phyloP scores from a whole-genome alignment of 179 eudicot genomes.

The Beta macrorhiza region DNA sequence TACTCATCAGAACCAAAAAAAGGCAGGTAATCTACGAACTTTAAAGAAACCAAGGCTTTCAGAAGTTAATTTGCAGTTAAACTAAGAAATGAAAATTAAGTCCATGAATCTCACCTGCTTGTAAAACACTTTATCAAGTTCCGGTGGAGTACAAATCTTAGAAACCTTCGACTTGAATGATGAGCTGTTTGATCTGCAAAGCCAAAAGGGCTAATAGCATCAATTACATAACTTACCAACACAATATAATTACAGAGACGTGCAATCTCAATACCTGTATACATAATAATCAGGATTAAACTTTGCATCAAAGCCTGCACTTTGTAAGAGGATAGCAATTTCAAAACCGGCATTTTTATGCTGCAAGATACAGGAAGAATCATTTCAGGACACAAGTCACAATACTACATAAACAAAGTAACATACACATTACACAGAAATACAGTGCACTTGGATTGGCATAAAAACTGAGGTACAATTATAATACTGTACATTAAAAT shows the following conservation, averaged over 20 bases:
- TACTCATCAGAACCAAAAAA: too few species aligned
- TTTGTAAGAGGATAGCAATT: not conserved
- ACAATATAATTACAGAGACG: not conserved
- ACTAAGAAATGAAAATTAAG: too few species aligned
- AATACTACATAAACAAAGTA: too few species aligned
- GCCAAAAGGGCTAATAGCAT: not conserved
- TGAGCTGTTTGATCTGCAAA: not conserved
- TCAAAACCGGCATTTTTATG: not conserved
- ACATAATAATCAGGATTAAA: not conserved
- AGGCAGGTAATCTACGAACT: too few species aligned
- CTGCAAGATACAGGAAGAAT: not conserved
- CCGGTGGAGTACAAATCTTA: too few species aligned
- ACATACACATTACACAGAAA: too few species aligned
- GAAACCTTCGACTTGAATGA: too few species aligned
- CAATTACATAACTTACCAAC: not conserved
- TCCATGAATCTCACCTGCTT: too few species aligned
- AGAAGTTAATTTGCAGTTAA: too few species aligned
- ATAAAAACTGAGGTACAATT: not conserved
- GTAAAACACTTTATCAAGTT: too few species aligned
- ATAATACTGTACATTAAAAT: too few species aligned
- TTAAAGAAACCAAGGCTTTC: too few species aligned
- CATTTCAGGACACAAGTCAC: not conserved
- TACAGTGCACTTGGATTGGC: not conserved
- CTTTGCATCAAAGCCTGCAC: not conserved
- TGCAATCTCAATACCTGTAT: not conserved